Evolutionary conservation across 768 basidiomycete genomes (phyloP), one percentile per base, ranked within the genome.

Genomic region (Gymnopilus dilepis): DNA sequence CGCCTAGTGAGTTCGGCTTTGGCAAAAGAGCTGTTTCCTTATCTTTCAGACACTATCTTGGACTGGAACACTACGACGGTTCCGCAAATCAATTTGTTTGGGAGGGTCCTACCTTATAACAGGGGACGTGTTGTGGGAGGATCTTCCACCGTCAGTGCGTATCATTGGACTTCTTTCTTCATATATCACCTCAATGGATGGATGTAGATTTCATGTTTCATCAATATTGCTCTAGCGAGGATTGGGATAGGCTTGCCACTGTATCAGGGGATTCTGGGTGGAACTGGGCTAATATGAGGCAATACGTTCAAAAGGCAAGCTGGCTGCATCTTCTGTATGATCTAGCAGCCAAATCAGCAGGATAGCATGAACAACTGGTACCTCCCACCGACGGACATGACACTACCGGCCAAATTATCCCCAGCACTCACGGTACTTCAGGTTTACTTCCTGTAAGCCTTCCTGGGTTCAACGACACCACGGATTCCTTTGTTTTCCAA

Each of bases 101-200:
- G 66, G 8, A 69, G 75, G 38, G 42, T 60, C 1, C 66, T 76
- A 48, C 66, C 72, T 2, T 76, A 72, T 38, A 66, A 72, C 1
- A 60, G 75, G 43, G 77, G 78, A 41, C 63, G 63, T 31, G 48
- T 76, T 26, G 57, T 79, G 8, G 77, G 77, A 17, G 77, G 76
- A 6, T 66, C 66, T 30, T 70, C 61, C 33, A 70, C 70, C 28
- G 31, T 26, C 6, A 61, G 61, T 62, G 21, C 38, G 45, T n/a
- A n/a, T n/a, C n/a, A n/a, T n/a, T 19, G 31, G 24, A 19, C 15
- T 13, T 13, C 26, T 13, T 6, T 12, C 12, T 24, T 48, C 28
- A 12, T n/a, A n/a, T n/a, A n/a, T n/a, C 51, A n/a, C 21, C 30
- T 41, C 22, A 26, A 17, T 17, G 15, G 19, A 31, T 34, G 30